Base-by-base conservation (phyloP, 345 rosid species). In the Eutrema yunnanense region DNA sequence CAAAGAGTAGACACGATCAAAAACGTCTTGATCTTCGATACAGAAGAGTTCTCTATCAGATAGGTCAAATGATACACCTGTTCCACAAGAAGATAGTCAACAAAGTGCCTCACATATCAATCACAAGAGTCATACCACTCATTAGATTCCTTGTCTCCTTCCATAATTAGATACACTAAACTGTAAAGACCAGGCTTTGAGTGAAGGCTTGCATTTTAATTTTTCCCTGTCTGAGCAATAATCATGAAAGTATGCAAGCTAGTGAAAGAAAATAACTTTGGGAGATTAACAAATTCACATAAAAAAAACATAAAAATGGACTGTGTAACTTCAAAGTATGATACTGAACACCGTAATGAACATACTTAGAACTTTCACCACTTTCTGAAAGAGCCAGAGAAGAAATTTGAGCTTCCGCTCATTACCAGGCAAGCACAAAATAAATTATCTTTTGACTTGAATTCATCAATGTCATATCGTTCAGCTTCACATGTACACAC, bases 41-140 rank as follows among this genome's bases (percentile, higher is more conserved):
- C 97, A 95, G 76, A 87, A 87, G 60, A 95, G 77, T 76, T 95
- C 99, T 81, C 88, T 88, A 74, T 90, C 96, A 6, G 98, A 95
- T n/a, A 95, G 81, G 73, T 95, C 99, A 76, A 90, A 95, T 8
- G 93, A 86, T 46, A 90, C 84, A 63, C 90, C 97, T 95, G 84
- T 60, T 46, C 30, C 38, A 50, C 27, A 3, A 50, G 40, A 46
- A 29, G 51, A 33, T 0, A 65, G 32, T 54, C 34, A 79, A 51
- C 48, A 38, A 33, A 71, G 49, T 5, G 53, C 3, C 50, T 40
- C 54, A 41, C 48, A 8, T 7, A 30, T 49, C 41, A 56, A 48
- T 58, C 62, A 49, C 29, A 67, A 42, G 16, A 48, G 6, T 26
- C 19, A 30, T 9, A 14, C 32, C 51, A 14, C 59, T 65, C 46